Base-by-base conservation (phyloP, 2,329 filamentous ascomycete genomes). In the Paradendryphiella salina region DNA sequence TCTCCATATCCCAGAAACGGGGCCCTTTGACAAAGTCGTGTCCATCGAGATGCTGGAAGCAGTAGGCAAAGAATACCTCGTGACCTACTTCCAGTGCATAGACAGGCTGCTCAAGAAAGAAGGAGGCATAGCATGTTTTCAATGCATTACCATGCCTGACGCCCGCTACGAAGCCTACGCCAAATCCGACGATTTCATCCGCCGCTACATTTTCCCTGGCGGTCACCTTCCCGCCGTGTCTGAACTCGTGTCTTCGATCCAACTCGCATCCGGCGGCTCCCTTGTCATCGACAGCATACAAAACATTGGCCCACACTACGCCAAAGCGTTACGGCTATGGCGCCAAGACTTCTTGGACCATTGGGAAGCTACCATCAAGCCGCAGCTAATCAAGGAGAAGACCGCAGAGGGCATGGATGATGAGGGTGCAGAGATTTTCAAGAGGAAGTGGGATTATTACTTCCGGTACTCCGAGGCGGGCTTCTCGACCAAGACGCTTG, bases 41-140 rank as follows among this genome's bases (percentile, higher is more conserved):
- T 88, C 85, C 3, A 88, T 90, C 50, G 88, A 90, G 66, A 90
- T 90, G 88, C 75, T 90, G 17, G 88, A 90, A 73, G 85, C 85
- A 1, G 87, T 90, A 0, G 87, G 87, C 3, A 76, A 80, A 43
- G 84, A 87, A 64, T 89, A 83, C 59, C 71, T 90, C 26, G 76
- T 79, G 15, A 85, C 81, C 1, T 90, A 89, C 65, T 90, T 90
- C 65, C 73, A 76, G 14, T 83, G 81, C 57, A 77, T 90, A 42
- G 76, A 89, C 60, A 76, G 76, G 49, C 69, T 89, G 26, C 70
- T 90, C 35, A 89, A 90, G 70, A 79, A 77, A 39, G 78, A 86
- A 13, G 84, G 83, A 2, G 84, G 86, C 1, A 81, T 89, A 35
- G 85, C 83, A 5, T 82, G 87, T 39, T 88, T 90, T 70, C 87